These are phyloP conservation scores for Fereydounia khargensis DNA, from an alignment of 1,284 basidiomycete genomes.

Conservation along the genomic window DNA sequence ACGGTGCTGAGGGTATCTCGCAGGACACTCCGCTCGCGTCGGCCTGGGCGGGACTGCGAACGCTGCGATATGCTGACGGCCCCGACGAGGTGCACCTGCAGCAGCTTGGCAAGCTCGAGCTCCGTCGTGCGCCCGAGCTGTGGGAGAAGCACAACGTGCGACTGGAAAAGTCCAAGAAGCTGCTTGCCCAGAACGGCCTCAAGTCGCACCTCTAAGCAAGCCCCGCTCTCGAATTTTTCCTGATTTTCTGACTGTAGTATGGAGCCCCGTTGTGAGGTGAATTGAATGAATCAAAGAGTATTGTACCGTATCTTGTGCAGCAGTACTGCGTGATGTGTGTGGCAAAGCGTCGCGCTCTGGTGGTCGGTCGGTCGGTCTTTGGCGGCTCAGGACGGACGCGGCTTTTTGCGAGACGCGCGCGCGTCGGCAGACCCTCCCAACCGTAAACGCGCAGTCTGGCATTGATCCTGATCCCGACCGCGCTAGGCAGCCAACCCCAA, in stretches of 20 bases:
- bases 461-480: too few species aligned
- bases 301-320: background rate
- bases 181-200: conserved; percentile 34
- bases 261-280: too few species aligned
- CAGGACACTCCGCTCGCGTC: conserved; percentile 82
- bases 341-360: conserved; percentile 2
- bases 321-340: background rate
- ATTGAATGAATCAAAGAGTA: background rate
- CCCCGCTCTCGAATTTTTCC: background rate
- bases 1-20: conserved; percentile 89
- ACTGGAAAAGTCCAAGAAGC: conserved; percentile 13
- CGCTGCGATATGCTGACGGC: conserved; percentile 58
- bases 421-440: too few species aligned
- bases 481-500: too few species aligned
- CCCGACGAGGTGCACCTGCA: conserved; percentile 77
- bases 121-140: conserved; percentile 37
- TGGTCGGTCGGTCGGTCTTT: background rate
- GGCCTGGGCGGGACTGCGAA: conserved; percentile 77
- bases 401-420: too few species aligned
- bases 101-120: conserved; percentile 82
- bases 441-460: too few species aligned
- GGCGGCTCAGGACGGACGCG: background rate
- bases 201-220: conserved; percentile 33
- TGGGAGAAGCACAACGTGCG: conserved; percentile 36
- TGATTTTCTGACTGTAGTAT: background rate